These are phyloP conservation scores for Aspergillus sp. DNA, from an alignment of 2,329 filamentous ascomycete species.

Conservation along the genomic window DNA sequence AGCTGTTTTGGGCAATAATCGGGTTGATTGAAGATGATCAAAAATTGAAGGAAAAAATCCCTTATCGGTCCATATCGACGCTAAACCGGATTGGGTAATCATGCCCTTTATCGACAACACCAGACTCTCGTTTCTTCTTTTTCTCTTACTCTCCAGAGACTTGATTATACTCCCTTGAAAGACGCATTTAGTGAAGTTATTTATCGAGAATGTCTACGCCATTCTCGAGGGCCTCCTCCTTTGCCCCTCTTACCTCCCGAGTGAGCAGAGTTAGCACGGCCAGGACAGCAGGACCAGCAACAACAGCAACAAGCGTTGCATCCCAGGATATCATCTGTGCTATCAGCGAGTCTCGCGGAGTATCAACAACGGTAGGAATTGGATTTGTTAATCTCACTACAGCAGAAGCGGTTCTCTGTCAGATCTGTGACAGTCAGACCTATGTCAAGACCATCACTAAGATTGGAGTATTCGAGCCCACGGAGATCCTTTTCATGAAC, in stretches of 20 bases:
- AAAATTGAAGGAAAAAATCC: conserved; percentile 7
- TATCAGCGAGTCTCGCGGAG: conserved; percentile 76
- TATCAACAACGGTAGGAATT: conserved; percentile 75
- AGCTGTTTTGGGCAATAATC: not conserved
- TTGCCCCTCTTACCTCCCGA: conserved; percentile 16
- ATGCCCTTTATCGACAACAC: conserved; percentile 1
- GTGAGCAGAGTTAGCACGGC: conserved; percentile 34
- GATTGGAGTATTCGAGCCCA: conserved; percentile 70
- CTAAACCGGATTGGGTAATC: conserved; percentile 14
- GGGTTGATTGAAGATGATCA: conserved; percentile 2
- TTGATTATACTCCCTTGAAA: not conserved
- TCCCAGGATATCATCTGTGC: conserved; percentile 78
- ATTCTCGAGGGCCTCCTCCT: conserved; percentile 12
- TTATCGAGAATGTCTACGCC: not conserved
- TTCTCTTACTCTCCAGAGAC: not conserved
- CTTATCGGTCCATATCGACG: conserved; percentile 12
- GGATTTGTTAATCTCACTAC: conserved; percentile 83
- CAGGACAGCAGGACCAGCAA: conserved; percentile 46
- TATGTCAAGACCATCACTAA: conserved; percentile 87
- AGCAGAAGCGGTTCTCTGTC: conserved; percentile 75
- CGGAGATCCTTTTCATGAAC: conserved; percentile 69
- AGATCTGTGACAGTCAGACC: conserved; percentile 88
- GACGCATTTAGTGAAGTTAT: not conserved
- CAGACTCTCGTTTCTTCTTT: not conserved
- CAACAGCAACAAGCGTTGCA: conserved; percentile 51